phyloP scores from a whole-genome alignment of 257 asterid species.

The Haberlea rhodopensis region DNA sequence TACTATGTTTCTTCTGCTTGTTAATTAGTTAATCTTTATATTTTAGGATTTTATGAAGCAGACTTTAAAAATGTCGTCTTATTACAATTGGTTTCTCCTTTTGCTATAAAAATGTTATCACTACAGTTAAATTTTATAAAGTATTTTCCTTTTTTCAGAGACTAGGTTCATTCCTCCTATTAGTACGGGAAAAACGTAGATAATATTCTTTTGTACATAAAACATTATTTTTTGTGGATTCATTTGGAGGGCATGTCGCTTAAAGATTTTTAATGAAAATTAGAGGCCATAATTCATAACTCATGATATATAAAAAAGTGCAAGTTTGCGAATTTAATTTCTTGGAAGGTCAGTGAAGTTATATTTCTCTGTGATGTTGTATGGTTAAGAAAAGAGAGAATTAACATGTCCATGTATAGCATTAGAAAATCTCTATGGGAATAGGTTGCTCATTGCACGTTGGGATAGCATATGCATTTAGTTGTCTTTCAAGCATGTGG shows the following conservation, averaged over 20 bases:
- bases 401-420: too few species aligned
- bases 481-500: neutral
- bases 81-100: neutral
- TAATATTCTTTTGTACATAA: too few species aligned
- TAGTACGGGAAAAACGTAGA: neutral
- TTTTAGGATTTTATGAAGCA: neutral
- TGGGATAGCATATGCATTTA: neutral
- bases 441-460: neutral
- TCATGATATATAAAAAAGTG: neutral
- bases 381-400: too few species aligned
- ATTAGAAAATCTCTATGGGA: too few species aligned
- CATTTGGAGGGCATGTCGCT: neutral
- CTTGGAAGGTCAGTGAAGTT: neutral
- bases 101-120: neutral
- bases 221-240: too few species aligned
- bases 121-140: neutral
- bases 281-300: neutral
- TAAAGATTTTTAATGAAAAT: neutral
- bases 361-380: too few species aligned
- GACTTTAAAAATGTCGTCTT: neutral
- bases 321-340: neutral
- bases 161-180: neutral
- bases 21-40: neutral
- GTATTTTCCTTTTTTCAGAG: too few species aligned
- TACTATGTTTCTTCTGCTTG: neutral